Percentiles rank a stretch among this genome's conserved stretches.
Evolutionary conservation across 2,329 filamentous ascomycete genomes (phyloP).

Genomic region (Beauveria scarabaeidicola): DNA sequence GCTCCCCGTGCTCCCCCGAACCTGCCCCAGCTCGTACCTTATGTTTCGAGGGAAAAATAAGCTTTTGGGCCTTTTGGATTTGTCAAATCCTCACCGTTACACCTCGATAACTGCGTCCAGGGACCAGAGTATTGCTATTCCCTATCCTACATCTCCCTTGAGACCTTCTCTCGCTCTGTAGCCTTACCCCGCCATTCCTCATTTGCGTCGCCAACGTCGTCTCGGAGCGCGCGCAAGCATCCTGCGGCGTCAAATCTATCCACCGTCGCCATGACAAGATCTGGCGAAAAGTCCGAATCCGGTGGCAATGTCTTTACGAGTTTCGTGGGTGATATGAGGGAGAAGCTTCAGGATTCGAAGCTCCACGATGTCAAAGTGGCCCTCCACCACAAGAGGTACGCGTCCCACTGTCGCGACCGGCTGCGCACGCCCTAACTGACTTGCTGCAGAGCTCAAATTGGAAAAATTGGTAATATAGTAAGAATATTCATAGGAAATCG

Average conservation of each 20-base stretch:
- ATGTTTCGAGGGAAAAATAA: not conserved
- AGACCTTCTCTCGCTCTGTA: not conserved
- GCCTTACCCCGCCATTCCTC: not conserved
- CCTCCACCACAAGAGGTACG: slow-evolving; percentile 51
- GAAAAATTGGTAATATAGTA: slow-evolving; percentile 55
- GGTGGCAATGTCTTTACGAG: slow-evolving; percentile 22
- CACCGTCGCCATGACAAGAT: slow-evolving; percentile 19
- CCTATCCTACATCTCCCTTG: not conserved
- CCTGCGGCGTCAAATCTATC: not conserved
- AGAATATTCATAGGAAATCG: slow-evolving; percentile 14
- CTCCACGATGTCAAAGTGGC: slow-evolving; percentile 49
- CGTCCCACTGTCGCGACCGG: not conserved
- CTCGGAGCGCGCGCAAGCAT: not conserved
- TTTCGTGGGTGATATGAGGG: slow-evolving; percentile 42
- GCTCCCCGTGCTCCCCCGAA: not conserved
- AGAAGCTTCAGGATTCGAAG: slow-evolving; percentile 46
- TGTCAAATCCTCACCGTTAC: not conserved
- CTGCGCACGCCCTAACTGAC: not conserved
- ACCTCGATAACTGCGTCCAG: not conserved
- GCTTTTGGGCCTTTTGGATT: not conserved
- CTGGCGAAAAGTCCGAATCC: slow-evolving; percentile 16
- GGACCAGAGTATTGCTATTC: not conserved
- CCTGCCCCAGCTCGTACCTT: not conserved
- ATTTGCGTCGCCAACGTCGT: not conserved
- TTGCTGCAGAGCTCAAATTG: slow-evolving; percentile 41